Evolutionary conservation across 192 early-diverging fungal species (phyloP).

Genomic region (Mortierella hygrophila): DNA sequence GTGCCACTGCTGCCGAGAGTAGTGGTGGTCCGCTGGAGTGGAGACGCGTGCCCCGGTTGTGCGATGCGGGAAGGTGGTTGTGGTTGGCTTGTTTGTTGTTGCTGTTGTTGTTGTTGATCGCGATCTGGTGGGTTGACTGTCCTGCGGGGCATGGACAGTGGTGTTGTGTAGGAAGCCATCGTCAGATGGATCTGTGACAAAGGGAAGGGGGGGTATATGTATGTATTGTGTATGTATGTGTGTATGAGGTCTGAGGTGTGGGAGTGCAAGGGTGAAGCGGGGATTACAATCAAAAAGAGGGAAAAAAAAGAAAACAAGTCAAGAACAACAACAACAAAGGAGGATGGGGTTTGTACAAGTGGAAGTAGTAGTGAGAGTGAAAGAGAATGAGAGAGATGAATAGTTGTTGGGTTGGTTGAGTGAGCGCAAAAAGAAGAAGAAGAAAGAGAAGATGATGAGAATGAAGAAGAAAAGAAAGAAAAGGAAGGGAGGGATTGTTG

Average conservation of each 20-base stretch:
- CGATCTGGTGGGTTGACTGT: not conserved
- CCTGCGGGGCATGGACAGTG: slow-evolving; percentile 9
- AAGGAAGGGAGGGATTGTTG: too few species aligned
- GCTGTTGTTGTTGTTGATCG: slow-evolving; percentile 10
- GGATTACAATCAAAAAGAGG: not conserved
- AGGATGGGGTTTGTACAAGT: too few species aligned
- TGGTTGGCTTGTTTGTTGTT: not conserved
- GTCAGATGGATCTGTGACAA: not conserved
- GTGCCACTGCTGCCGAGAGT: not conserved
- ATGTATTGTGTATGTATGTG: slow-evolving; percentile 8
- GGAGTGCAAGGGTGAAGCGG: not conserved
- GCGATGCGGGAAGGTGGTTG: slow-evolving; percentile 4
- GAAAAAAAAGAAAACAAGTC: not conserved
- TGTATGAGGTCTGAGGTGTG: not conserved
- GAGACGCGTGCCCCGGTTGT: not conserved
- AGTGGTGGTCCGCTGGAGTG: not conserved
- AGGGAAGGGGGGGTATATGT: not conserved
- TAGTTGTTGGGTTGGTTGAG: not conserved
- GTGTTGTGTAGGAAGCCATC: slow-evolving; percentile 13
- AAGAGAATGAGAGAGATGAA: not conserved
- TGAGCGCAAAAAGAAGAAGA: not conserved
- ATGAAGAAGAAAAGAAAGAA: not conserved
- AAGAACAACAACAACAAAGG: too few species aligned
- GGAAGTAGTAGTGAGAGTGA: not conserved
- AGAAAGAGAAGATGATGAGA: not conserved